Conservation (phyloP, 2,329 filamentous ascomycete species). For the Pestalotiopsis sp. region DNA sequence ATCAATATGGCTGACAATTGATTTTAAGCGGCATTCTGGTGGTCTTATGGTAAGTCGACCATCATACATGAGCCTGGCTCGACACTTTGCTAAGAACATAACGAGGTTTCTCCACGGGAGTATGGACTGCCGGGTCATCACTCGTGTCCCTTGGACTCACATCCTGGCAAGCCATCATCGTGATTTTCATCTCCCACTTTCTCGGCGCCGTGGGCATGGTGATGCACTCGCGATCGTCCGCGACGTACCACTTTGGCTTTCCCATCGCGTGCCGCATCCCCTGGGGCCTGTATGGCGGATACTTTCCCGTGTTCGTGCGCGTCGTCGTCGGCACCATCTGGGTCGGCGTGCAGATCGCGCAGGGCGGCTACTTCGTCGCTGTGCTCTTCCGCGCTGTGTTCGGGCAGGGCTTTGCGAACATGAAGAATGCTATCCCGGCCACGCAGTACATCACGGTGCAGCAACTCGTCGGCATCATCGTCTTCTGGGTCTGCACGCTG, state of each 20-base stretch:
- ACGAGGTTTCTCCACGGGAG: constrained; percentile 14
- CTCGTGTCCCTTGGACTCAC: constrained; percentile 17
- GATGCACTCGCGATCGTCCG: constrained; percentile 14
- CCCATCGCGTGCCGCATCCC: constrained; percentile 14
- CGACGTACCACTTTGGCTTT: constrained; percentile 16
- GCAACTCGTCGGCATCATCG: constrained; percentile 11
- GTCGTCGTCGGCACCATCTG: constrained; percentile 15
- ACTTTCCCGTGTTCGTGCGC: constrained; percentile 15
- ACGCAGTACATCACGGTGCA: constrained; percentile 14
- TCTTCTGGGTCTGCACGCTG: constrained; percentile 27
- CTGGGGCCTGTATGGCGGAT: constrained; percentile 14
- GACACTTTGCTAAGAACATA: not conserved
- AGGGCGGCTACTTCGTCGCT: constrained; percentile 16
- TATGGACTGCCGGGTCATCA: constrained; percentile 16
- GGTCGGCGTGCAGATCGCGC: constrained; percentile 14
- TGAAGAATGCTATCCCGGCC: constrained; percentile 14
- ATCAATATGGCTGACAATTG: not conserved
- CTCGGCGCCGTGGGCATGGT: constrained; percentile 15
- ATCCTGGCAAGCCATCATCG: constrained; percentile 17
- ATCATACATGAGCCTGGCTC: not conserved
- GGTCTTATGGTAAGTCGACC: not conserved
- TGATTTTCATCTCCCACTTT: constrained; percentile 14
- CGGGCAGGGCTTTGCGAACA: constrained; percentile 13
- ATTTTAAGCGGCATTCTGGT: not conserved
- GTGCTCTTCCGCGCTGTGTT: constrained; percentile 15